Evolutionary conservation across 148 eudicot genomes (phyloP).

Genomic region (Pouteria glomerata): DNA sequence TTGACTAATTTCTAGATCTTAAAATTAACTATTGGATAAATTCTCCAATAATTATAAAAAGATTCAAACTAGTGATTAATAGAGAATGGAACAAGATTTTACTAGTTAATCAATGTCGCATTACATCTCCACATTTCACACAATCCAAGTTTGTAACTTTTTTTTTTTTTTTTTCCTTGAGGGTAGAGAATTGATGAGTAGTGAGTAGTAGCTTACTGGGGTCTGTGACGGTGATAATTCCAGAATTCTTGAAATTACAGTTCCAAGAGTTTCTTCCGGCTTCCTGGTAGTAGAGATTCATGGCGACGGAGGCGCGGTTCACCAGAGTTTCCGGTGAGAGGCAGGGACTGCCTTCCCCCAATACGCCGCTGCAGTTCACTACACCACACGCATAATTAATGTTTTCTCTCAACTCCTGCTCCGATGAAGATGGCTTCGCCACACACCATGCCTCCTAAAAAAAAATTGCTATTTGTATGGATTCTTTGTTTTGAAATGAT

Average conservation of each 20-base stretch:
- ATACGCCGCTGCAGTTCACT: constrained; percentile 9
- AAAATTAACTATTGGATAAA: no score
- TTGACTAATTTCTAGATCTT: no score
- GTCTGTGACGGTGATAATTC: constrained; percentile 27
- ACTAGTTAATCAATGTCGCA: no score
- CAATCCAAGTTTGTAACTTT: no score
- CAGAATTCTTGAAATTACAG: constrained; percentile 37
- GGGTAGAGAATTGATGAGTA: no score
- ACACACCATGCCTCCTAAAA: constrained; percentile 21
- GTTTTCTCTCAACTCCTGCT: not conserved
- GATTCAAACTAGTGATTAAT: no score
- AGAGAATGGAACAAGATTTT: no score
- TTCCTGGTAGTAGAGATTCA: constrained; percentile 51
- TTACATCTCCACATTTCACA: no score
- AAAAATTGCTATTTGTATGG: no score
- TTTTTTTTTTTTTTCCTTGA: no score
- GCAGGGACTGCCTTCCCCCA: constrained; percentile 13
- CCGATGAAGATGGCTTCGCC: constrained; percentile 17
- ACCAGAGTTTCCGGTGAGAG: constrained; percentile 13
- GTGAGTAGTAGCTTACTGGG: constrained; percentile 32
- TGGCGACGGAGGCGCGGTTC: constrained; percentile 53
- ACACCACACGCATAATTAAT: constrained; percentile 9
- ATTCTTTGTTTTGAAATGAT: no score
- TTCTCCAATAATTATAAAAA: no score
- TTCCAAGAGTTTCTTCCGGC: constrained; percentile 18